These are phyloP conservation scores for Claviceps sp. DNA, from an alignment of 2,329 filamentous ascomycete genomes.

Conservation along the genomic window DNA sequence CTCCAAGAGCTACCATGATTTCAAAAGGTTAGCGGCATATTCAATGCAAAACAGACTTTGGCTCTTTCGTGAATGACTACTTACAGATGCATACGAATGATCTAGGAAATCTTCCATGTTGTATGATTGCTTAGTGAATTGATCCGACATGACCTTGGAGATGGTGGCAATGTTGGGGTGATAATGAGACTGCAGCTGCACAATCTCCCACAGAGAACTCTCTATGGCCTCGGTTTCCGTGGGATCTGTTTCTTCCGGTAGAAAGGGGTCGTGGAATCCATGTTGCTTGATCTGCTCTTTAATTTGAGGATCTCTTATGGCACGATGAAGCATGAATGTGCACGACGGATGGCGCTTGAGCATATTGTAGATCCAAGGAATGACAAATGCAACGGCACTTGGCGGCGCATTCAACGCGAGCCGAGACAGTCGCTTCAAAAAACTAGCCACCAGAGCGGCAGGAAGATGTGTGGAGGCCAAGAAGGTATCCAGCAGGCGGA, in stretches of 20 bases:
- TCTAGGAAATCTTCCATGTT: slow-evolving; percentile 96
- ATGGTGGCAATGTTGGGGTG: slow-evolving; percentile 94
- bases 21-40: background rate
- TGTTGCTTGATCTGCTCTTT: slow-evolving; percentile 47
- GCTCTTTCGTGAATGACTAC: slow-evolving; percentile 18
- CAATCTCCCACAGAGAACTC: slow-evolving; percentile 88
- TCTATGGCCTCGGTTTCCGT: slow-evolving; percentile 80
- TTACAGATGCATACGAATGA: slow-evolving; percentile 73
- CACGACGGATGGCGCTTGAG: slow-evolving; percentile 80
- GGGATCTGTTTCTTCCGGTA: slow-evolving; percentile 63
- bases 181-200: slow-evolving; percentile 82
- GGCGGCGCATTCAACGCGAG: slow-evolving; percentile 81
- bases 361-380: slow-evolving; percentile 93
- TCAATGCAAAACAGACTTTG: no score
- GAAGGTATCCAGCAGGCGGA: slow-evolving; percentile 84
- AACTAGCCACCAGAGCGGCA: slow-evolving; percentile 80
- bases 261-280: slow-evolving; percentile 60
- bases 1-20: slow-evolving; percentile 52
- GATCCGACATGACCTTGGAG: slow-evolving; percentile 84
- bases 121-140: slow-evolving; percentile 92
- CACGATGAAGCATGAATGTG: slow-evolving; percentile 91
- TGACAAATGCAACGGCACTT: slow-evolving; percentile 71
- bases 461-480: slow-evolving; percentile 85
- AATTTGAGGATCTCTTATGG: slow-evolving; percentile 42
- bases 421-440: slow-evolving; percentile 83